Evolutionary conservation across 139 green algal genomes (phyloP).

Genomic region (Chlorella sp.): DNA sequence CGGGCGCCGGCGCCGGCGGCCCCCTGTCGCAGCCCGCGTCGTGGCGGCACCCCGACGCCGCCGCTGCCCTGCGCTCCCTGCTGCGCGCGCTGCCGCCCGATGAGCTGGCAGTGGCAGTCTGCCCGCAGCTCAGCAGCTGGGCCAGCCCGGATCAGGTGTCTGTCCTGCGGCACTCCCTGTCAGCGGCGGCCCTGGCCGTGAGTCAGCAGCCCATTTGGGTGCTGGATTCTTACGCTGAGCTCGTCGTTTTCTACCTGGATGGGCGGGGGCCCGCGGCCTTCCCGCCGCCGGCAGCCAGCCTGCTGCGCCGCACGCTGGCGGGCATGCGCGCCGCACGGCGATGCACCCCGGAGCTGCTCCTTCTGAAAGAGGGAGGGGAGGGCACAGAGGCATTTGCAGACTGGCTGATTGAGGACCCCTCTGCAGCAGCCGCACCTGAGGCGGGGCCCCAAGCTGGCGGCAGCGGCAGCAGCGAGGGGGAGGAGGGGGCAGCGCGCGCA

Average conservation of each 20-base stretch:
- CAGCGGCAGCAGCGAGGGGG: not conserved
- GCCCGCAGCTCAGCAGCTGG: conserved; percentile 79
- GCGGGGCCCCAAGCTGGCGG: not conserved
- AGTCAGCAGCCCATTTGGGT: conserved; percentile 81
- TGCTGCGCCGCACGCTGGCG: conserved; percentile 63
- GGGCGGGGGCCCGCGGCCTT: conserved; percentile 63
- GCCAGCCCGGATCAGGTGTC: conserved; percentile 55
- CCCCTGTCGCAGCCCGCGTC: conserved; percentile 8
- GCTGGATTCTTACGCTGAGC: conserved; percentile 82
- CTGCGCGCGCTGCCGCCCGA: conserved; percentile 72
- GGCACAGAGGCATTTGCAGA: conserved; percentile 64
- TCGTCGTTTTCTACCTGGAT: conserved; percentile 57
- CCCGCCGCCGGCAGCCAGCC: conserved; percentile 70
- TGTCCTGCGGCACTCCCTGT: conserved; percentile 75
- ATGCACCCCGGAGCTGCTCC: conserved; percentile 70
- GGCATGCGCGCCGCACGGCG: conserved; percentile 49
- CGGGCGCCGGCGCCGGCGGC: not conserved
- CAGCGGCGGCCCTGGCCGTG: conserved; percentile 59
- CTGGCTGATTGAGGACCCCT: conserved; percentile 78
- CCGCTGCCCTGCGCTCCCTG: conserved; percentile 64
- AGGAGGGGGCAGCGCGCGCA: not conserved
- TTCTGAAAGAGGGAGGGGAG: conserved; percentile 68
- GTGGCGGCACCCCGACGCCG: conserved; percentile 72
- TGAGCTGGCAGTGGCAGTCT: conserved; percentile 80
- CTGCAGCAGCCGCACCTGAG: not conserved